These are phyloP conservation scores for Colletotrichum lini DNA, from an alignment of 2,329 filamentous ascomycete genomes.

Conservation along the genomic window DNA sequence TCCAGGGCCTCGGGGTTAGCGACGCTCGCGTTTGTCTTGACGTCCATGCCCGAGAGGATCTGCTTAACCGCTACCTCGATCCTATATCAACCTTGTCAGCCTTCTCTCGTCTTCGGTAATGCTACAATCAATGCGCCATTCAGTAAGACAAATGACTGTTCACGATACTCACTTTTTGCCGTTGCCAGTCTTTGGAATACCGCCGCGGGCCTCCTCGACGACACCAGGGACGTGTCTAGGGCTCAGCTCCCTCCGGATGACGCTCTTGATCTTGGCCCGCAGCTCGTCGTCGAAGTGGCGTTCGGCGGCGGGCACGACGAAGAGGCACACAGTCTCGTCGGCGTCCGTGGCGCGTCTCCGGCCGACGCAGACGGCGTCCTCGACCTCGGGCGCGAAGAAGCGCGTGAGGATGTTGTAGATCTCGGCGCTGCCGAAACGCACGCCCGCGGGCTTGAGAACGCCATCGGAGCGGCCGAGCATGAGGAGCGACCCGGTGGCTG, in stretches of 20 bases:
- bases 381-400: constrained; percentile 83
- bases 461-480: constrained; percentile 96
- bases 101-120: not conserved
- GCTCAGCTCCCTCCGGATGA: constrained; percentile 84
- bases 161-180: constrained; percentile 86
- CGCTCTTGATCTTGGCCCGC: constrained; percentile 73
- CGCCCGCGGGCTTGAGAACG: constrained; percentile 91
- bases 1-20: constrained; percentile 90
- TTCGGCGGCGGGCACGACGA: constrained; percentile 81
- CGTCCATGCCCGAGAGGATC: constrained; percentile 87
- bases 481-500: constrained; percentile 80
- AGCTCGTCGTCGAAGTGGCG: constrained; percentile 72
- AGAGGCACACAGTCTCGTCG: constrained; percentile 91
- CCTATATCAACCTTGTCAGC: constrained; percentile 56
- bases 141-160: not conserved
- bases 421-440: constrained; percentile 93
- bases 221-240: constrained; percentile 90
- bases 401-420: constrained; percentile 95
- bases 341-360: constrained; percentile 78
- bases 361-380: constrained; percentile 91
- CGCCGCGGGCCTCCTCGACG: constrained; percentile 82
- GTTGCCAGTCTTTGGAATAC: constrained; percentile 93
- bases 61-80: constrained; percentile 98
- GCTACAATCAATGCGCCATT: not conserved
- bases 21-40: constrained; percentile 94